A percentile compares a stretch with the other conserved stretches of the same genome.
phyloP scores from a whole-genome alignment of 768 basidiomycete species.

The Russula abietina region DNA sequence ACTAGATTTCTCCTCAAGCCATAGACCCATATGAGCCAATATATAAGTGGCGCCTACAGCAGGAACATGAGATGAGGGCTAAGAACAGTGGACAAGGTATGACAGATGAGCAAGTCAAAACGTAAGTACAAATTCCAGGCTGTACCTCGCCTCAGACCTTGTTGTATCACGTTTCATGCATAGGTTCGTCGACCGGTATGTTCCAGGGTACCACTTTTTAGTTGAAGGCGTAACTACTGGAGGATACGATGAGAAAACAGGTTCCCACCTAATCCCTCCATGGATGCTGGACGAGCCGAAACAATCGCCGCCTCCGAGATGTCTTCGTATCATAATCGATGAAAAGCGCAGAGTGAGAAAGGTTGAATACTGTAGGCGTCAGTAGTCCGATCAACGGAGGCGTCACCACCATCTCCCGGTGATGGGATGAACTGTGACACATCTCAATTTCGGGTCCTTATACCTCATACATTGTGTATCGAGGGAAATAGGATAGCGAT shows the following conservation, averaged over 20 bases:
- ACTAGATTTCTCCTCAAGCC: slow-evolving; percentile 37
- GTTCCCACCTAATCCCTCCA: slow-evolving; percentile 24
- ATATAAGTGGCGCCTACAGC: slow-evolving; percentile 84
- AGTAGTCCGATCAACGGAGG: neutral
- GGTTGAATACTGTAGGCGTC: slow-evolving; percentile 38
- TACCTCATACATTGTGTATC: neutral
- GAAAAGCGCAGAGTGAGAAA: slow-evolving; percentile 44
- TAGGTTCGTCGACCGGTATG: slow-evolving; percentile 89
- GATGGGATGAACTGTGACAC: neutral
- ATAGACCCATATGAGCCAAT: slow-evolving; percentile 45
- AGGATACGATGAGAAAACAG: slow-evolving; percentile 22
- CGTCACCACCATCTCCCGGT: neutral
- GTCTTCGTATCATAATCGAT: slow-evolving; percentile 49
- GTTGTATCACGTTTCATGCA: neutral
- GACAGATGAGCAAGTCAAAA: slow-evolving; percentile 71
- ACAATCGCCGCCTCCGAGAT: neutral
- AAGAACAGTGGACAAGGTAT: slow-evolving; percentile 82
- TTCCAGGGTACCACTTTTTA: slow-evolving; percentile 90
- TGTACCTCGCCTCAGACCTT: neutral
- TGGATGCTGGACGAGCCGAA: slow-evolving; percentile 43
- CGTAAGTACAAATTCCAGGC: slow-evolving; percentile 28
- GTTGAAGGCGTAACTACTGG: slow-evolving; percentile 48
- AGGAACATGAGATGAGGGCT: slow-evolving; percentile 86
- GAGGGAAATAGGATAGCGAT: neutral
- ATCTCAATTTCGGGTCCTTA: neutral